Evolutionary conservation across 768 basidiomycete genomes (phyloP), one percentile per base, ranked within the genome.

Genomic region (Kockovaella imperatae): DNA sequence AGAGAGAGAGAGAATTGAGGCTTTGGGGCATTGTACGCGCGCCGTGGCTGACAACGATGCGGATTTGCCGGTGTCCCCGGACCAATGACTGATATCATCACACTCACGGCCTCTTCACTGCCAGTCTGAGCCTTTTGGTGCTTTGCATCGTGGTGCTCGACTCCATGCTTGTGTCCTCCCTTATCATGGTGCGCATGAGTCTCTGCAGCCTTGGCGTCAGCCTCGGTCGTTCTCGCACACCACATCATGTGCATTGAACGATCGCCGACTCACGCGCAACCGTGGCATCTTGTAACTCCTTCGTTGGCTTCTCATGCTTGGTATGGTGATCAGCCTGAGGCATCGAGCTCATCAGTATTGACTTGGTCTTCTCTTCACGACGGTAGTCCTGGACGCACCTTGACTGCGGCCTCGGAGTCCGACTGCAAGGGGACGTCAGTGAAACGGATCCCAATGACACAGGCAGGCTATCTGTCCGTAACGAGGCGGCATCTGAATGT

Each of bases 361-460:
- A 32, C 31, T n/a, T 32, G 31, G n/a, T 32, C 31, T 32, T 10
- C 31, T 10, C 31, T 10, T 32, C 31, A 10, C n/a, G 10, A 32
- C 31, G 23, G 7, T 17, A 21, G 24, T 25, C 7, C 13, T 5
- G 17, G n/a, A 45, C 49, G 42, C n/a, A 63, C 67, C 49, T 70
- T 70, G 50, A 70, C 49, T 24, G 47, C 50, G 11, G 68, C 68
- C 47, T 70, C 68, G 40, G 63, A 56, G 44, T 65, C 55, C 18
- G 65, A 63, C 68, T 69, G 32, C n/a, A 38, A 5, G 3, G 35
- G 15, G 38, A 11, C 6, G 20, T 28, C 17, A 50, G 31, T 20
- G 32, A 10, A 31, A 15, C 20, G 28, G 17, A 26, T 32, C 42
- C 15, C 40, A 42, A n/a, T n/a, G n/a, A n/a, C 11, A 32, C 31